Conservation (phyloP, 2,329 filamentous ascomycete species). For the Scedosporium minutisporum region DNA sequence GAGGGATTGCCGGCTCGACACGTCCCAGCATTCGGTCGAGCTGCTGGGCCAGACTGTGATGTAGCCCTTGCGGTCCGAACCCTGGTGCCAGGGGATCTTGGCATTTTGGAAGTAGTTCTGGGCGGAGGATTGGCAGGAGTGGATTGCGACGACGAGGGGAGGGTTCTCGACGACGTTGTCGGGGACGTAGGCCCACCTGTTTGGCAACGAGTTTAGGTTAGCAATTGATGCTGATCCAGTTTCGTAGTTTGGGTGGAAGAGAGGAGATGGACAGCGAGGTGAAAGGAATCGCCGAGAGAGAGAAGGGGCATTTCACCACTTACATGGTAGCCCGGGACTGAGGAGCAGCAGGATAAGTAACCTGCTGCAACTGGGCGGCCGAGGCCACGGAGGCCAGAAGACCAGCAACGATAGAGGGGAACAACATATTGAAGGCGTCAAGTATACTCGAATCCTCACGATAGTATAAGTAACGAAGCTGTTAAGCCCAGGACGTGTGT, state of each 20-base stretch:
- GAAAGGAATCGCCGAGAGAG: background rate
- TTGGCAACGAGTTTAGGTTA: background rate
- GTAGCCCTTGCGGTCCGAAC: slow-evolving; percentile 45
- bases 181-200: slow-evolving; percentile 21
- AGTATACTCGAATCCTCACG: background rate
- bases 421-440: background rate
- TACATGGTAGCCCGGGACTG: background rate
- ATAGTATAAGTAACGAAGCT: background rate
- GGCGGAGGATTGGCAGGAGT: slow-evolving; percentile 47
- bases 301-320: background rate
- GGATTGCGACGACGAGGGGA: slow-evolving; percentile 42
- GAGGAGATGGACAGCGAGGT: background rate
- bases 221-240: background rate
- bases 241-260: background rate
- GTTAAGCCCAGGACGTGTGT: background rate
- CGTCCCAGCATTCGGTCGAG: slow-evolving; percentile 46
- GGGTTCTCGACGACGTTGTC: slow-evolving; percentile 29
- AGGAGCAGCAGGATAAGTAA: background rate
- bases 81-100: slow-evolving; percentile 33
- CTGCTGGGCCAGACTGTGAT: slow-evolving; percentile 41
- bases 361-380: slow-evolving; percentile 1
- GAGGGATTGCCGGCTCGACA: slow-evolving; percentile 39
- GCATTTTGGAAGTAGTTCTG: slow-evolving; percentile 39
- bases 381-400: background rate
- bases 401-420: background rate